A percentile compares a stretch with the other conserved stretches of the same genome.
phyloP scores from a whole-genome alignment of 768 basidiomycete species.

The Amanita exitialis region DNA sequence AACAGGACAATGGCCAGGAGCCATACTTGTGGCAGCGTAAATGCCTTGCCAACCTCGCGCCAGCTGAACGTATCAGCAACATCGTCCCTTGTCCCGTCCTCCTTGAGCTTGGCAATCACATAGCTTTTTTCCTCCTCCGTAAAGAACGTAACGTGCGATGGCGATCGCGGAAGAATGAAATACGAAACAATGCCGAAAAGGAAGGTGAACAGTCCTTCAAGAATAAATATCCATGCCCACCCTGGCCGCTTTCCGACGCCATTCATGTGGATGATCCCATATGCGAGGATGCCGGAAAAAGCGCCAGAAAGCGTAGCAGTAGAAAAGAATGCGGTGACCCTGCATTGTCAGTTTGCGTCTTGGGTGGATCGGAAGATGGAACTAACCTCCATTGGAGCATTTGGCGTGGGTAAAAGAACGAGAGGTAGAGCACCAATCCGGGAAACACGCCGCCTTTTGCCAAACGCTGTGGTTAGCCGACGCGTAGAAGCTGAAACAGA shows the following conservation, averaged over 20 bases:
- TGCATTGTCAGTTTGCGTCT: constrained; percentile 11
- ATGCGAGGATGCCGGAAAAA: constrained; percentile 61
- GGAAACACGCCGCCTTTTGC: constrained; percentile 45
- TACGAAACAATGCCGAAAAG: constrained; percentile 42
- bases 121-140: constrained; percentile 38
- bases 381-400: constrained; percentile 37
- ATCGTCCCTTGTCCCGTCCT: constrained; percentile 30
- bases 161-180: constrained; percentile 16
- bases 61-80: constrained; percentile 44
- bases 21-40: constrained; percentile 44
- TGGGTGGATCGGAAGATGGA: neutral
- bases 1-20: constrained; percentile 41
- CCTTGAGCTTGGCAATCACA: constrained; percentile 27
- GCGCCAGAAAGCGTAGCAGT: constrained; percentile 51
- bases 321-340: constrained; percentile 39
- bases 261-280: constrained; percentile 55
- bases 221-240: constrained; percentile 64
- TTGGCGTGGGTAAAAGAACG: constrained; percentile 44
- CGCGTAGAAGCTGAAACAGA: neutral
- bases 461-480: neutral
- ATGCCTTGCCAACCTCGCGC: constrained; percentile 40
- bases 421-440: constrained; percentile 46
- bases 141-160: constrained; percentile 32
- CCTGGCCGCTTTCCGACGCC: constrained; percentile 42
- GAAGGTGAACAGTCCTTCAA: constrained; percentile 58